Evolutionary conservation across 441 rosid species (phyloP), one percentile per base, ranked within the genome.

Genomic region (Erodium trifolium): DNA sequence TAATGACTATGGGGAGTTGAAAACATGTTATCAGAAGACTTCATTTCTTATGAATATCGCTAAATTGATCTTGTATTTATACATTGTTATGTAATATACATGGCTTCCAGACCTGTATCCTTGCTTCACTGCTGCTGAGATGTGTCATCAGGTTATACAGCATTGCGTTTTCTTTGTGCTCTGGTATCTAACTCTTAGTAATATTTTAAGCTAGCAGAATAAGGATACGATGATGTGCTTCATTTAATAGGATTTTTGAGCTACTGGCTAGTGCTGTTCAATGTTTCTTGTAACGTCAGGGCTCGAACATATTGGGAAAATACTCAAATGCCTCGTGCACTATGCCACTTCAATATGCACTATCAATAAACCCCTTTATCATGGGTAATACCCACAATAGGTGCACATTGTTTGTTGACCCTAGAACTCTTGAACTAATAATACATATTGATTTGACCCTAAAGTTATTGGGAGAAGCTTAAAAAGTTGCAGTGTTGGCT

Each of bases 71-170:
- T 31, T 31, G 4, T 31, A 31, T 31, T 31, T 31, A 31, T 31
- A 31, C 34, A 31, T 31, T 2, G 34, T 1, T 2, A 31, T 31
- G 34, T 31, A 31, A 31, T 31, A 31, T 31, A 31, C 34, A 31
- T 31, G 34, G 34, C 34, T 3, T n/a, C 29, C 29, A 59, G 29
- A 18, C 29, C 55, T 59, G 29, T 12, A 59, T 59, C 27, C 63
- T 59, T 6, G 63, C 63, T 59, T 18, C 63, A 59, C 63, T 27
- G 11, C 63, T 59, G 27, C 63, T 19, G 55, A 17, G 55, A 49
- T 49, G 55, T 49, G 55, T 49, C 55, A 49, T 49, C 55, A 13
- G 55, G 55, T 49, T 11, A 49, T 12, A 13, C 13, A 13, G 17
- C 55, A 49, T 49, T 18, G 63, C 19, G 18, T 17, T 59, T 59